Evolutionary conservation across 441 rosid species (phyloP), one percentile per base, ranked within the genome.

Genomic region (Adansonia gregorii): DNA sequence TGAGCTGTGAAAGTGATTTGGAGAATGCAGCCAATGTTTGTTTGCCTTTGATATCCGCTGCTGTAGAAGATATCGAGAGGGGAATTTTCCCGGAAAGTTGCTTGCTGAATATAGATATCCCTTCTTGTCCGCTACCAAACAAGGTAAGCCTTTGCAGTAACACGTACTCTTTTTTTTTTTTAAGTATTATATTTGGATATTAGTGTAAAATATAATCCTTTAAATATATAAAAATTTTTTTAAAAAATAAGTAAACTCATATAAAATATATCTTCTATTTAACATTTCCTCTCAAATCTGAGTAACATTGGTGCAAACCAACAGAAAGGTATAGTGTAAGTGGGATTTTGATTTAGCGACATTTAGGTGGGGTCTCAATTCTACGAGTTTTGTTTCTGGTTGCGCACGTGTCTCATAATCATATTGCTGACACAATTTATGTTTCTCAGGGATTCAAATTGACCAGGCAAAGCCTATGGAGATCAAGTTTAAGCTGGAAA

Each of bases 31-130:
- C 71, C 27, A 2, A 41, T 67, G 75, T 86, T 63, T 86, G 85
- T 75, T 77, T 86, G 45, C 89, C 89, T 2, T 64, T 82, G 54
- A 82, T 84, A 76, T 76, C 58, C 74, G 84, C 87, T 61, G 78
- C 83, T 43, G 63, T 82, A 24, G 77, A 65, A 67, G 88, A 86
- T 76, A 83, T 81, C 15, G 81, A 82, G 73, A 86, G 48, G 35
- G 81, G 85, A 59, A 72, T 14, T 69, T 82, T 84, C 73, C 85
- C 89, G 4, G 74, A 75, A 82, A 41, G 67, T 75, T 84, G 87
- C 75, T 80, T 71, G 2, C 66, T 86, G 55, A 84, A 80, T 61
- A 75, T 86, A 55, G 82, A 84, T 64, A 76, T 86, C 67, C 88
- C 88, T 6, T 74, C 51, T 39, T 76, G 72, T 78, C 87, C 84